Evolutionary conservation across 2,329 filamentous ascomycete genomes (phyloP).

Genomic region (Venturia oleaginea): DNA sequence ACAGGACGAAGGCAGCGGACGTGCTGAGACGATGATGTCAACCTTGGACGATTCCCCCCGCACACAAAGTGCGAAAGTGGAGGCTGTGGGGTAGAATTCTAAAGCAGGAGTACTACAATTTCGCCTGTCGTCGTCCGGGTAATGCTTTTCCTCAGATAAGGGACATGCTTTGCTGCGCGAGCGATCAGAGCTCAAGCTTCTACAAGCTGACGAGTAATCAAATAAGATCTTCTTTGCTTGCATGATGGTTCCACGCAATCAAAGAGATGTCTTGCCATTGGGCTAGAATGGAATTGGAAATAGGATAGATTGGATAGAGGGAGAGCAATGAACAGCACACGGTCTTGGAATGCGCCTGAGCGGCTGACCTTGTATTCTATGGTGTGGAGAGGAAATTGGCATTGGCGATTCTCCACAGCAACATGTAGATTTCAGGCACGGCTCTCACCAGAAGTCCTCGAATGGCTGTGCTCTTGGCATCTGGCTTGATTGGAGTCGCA

Average conservation of each 20-base stretch:
- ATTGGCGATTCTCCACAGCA: neutral
- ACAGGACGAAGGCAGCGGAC: neutral
- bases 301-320: neutral
- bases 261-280: neutral
- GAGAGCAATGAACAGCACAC: neutral
- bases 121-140: neutral
- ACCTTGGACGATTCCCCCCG: neutral
- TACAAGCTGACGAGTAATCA: neutral
- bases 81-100: neutral
- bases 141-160: neutral
- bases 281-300: neutral
- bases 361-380: neutral
- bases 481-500: neutral
- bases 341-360: neutral
- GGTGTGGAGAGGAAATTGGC: neutral
- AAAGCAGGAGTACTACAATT: neutral
- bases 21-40: neutral
- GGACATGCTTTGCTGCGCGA: neutral
- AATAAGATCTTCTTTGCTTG: neutral
- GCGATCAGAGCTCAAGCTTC: neutral
- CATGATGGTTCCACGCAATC: neutral
- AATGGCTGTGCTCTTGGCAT: neutral
- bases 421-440: neutral
- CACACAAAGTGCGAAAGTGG: neutral
- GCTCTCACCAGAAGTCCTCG: neutral